These are phyloP conservation scores for Dictyostelium brefeldianum DNA, from an alignment of 78 protist species.

Conservation along the genomic window DNA sequence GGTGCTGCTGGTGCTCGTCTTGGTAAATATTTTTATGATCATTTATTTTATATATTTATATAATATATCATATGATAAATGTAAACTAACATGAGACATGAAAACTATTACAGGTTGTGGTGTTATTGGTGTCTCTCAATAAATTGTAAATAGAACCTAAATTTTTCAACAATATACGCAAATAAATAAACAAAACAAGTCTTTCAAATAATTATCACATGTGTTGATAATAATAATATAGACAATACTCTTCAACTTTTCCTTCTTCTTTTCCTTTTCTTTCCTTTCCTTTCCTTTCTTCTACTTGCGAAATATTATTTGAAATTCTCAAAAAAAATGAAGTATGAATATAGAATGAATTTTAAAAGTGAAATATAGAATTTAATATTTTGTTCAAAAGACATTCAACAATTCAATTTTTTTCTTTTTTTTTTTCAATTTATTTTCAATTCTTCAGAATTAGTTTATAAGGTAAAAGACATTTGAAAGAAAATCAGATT, in stretches of 20 bases:
- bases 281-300: background rate
- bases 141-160: background rate
- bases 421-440: too few species aligned
- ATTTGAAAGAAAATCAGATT: too few species aligned
- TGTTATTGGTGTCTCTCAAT: constrained; percentile 30
- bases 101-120: constrained; percentile 31
- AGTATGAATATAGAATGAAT: background rate
- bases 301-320: background rate
- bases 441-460: too few species aligned
- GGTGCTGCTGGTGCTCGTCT: constrained; percentile 95
- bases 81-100: too few species aligned
- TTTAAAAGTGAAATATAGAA: too few species aligned
- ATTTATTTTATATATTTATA: background rate
- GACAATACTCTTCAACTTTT: background rate
- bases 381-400: too few species aligned
- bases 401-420: too few species aligned
- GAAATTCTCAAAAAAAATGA: background rate
- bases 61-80: too few species aligned
- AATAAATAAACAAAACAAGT: background rate
- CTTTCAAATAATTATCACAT: too few species aligned
- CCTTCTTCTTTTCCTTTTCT: background rate
- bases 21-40: background rate
- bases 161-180: background rate
- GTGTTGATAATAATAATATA: too few species aligned
- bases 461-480: too few species aligned